A percentile compares a stretch with the other conserved stretches of the same genome.
Evolutionary conservation across 805 yeast genomes (phyloP).

Genomic region (Yarrowia keelungensis): DNA sequence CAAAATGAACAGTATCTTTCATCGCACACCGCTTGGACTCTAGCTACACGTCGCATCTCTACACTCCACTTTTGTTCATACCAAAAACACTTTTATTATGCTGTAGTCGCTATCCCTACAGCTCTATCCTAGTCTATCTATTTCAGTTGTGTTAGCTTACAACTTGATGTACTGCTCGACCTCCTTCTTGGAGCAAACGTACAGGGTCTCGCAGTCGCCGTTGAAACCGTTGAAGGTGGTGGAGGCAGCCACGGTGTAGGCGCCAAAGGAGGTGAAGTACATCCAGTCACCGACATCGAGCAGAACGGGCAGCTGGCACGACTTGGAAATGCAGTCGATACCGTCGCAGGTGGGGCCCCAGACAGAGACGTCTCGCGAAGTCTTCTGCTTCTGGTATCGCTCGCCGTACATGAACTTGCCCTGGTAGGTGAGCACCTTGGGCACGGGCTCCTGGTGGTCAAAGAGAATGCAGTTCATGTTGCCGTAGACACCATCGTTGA

Average conservation of each 20-base stretch:
- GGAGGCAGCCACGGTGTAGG: slow-evolving; percentile 92
- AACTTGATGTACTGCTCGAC: slow-evolving; percentile 23
- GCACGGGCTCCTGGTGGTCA: slow-evolving; percentile 85
- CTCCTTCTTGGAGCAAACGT: slow-evolving; percentile 58
- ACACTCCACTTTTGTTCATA: no score
- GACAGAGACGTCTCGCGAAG: slow-evolving; percentile 56
- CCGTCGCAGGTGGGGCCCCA: slow-evolving; percentile 99
- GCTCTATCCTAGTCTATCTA: slow-evolving; percentile 7
- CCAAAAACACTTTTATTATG: slow-evolving; percentile 13
- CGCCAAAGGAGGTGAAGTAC: slow-evolving; percentile 82
- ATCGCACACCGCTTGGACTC: neutral
- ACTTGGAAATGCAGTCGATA: slow-evolving; percentile 75
- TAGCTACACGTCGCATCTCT: no score
- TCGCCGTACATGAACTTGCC: slow-evolving; percentile 55
- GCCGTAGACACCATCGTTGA: slow-evolving; percentile 96
- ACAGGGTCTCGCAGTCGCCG: slow-evolving; percentile 62
- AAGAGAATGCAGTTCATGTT: slow-evolving; percentile 91
- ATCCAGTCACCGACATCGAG: slow-evolving; percentile 91
- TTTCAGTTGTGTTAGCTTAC: slow-evolving; percentile 7
- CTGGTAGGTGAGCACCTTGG: slow-evolving; percentile 67
- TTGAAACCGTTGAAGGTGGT: slow-evolving; percentile 91
- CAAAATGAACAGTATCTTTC: no score
- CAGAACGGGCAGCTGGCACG: slow-evolving; percentile 61
- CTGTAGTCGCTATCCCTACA: slow-evolving; percentile 21
- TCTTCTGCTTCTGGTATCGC: slow-evolving; percentile 38